Percentiles rank a stretch among this genome's conserved stretches.
phyloP scores from a whole-genome alignment of 2,329 filamentous ascomycete genomes.

The Bipolaris zeicola region DNA sequence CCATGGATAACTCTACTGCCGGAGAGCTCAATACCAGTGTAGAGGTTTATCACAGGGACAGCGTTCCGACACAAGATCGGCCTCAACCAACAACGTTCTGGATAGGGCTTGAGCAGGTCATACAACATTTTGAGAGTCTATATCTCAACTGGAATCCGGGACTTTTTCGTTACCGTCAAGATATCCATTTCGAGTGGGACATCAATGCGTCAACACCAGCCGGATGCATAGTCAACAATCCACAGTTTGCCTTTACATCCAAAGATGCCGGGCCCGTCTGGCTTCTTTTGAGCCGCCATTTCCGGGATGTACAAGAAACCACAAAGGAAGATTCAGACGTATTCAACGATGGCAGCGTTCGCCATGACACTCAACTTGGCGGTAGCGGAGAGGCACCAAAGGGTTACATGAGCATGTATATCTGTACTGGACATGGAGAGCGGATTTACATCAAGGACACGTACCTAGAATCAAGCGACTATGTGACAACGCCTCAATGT shows the following conservation, averaged over 20 bases:
- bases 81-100: constrained; percentile 79
- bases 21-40: constrained; percentile 21
- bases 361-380: constrained; percentile 27
- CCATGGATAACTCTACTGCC: constrained; percentile 25
- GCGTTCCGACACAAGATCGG: constrained; percentile 39
- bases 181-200: constrained; percentile 89
- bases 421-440: constrained; percentile 74
- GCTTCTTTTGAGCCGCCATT: constrained; percentile 86
- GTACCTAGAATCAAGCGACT: constrained; percentile 76
- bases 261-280: constrained; percentile 69
- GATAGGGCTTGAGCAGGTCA: constrained; percentile 86
- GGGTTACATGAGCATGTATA: constrained; percentile 86
- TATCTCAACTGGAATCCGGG: constrained; percentile 97
- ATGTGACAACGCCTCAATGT: constrained; percentile 91
- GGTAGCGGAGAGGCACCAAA: constrained; percentile 47
- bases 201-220: constrained; percentile 63
- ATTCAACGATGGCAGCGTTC: constrained; percentile 40
- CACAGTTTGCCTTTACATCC: constrained; percentile 63
- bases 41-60: constrained; percentile 32
- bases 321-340: constrained; percentile 38
- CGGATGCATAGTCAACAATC: constrained; percentile 73
- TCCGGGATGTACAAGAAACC: constrained; percentile 62
- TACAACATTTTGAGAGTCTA: constrained; percentile 92
- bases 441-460: constrained; percentile 76
- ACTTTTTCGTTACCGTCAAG: constrained; percentile 79